Evolutionary conservation across 1,284 basidiomycete genomes (phyloP).

Genomic region (Sparassis latifolia): DNA sequence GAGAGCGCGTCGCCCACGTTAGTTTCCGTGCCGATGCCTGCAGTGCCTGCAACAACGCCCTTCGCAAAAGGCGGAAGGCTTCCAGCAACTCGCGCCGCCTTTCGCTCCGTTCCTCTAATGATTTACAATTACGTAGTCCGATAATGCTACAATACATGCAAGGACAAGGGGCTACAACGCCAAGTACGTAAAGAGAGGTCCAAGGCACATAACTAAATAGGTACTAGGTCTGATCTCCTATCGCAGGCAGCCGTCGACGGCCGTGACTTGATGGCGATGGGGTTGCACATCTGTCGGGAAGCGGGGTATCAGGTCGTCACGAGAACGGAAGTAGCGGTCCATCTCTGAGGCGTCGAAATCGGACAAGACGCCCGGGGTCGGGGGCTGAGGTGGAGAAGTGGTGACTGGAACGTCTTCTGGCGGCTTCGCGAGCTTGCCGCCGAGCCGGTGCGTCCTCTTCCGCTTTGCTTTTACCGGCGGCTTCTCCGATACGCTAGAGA

Average conservation of each 20-base stretch:
- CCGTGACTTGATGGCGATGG: conserved; percentile 18
- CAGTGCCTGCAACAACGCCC: conserved; percentile 9
- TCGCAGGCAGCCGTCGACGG: conserved; percentile 19
- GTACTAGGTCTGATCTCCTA: conserved; percentile 15
- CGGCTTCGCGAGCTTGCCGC: conserved; percentile 32
- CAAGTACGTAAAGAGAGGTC: background rate
- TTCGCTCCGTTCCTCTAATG: conserved; percentile 21
- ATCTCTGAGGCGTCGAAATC: conserved; percentile 74
- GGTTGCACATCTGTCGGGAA: conserved; percentile 22
- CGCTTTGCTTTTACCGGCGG: conserved; percentile 67
- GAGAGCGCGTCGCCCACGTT: conserved; percentile 26
- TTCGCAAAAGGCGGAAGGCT: conserved; percentile 19
- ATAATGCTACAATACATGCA: conserved; percentile 4
- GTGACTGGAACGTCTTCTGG: conserved; percentile 11
- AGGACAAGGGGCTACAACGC: background rate
- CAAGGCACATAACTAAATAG: conserved; percentile 6
- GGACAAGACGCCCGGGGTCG: conserved; percentile 33
- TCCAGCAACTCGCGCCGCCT: conserved; percentile 20
- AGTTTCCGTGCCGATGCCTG: conserved; percentile 14
- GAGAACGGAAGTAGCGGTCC: conserved; percentile 66
- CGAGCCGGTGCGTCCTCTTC: conserved; percentile 69
- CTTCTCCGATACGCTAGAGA: conserved; percentile 29
- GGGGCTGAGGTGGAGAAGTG: conserved; percentile 11
- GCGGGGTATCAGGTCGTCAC: conserved; percentile 33
- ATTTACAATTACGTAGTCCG: conserved; percentile 18